Evolutionary conservation across 2,329 filamentous ascomycete species (phyloP).

Genomic region (Pseudocercospora pini-densiflorae): DNA sequence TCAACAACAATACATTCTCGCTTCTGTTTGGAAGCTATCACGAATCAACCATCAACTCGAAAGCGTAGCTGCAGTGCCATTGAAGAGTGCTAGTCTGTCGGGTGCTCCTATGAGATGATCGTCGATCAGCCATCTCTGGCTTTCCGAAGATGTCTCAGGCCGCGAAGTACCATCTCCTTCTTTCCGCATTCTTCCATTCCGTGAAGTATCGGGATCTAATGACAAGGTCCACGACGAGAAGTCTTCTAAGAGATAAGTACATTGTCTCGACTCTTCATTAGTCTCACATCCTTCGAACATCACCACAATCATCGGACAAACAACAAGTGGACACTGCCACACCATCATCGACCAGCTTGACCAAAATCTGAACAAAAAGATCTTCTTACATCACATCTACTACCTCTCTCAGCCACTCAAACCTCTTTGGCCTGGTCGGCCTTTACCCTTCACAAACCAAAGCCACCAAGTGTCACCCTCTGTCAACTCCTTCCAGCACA

Average conservation of each 20-base stretch:
- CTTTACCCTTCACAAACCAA: neutral
- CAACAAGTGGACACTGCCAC: neutral
- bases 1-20: too few relatives aligned
- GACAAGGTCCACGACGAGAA: neutral
- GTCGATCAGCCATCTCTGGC: neutral
- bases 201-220: neutral
- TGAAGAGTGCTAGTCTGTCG: too few relatives aligned
- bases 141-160: neutral
- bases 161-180: neutral
- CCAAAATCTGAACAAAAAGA: neutral
- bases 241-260: neutral
- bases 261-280: neutral
- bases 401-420: neutral
- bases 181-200: neutral
- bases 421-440: constrained; percentile 9
- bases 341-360: neutral
- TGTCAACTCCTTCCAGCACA: neutral
- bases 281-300: neutral
- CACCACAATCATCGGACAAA: neutral
- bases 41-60: too few relatives aligned
- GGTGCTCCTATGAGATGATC: neutral
- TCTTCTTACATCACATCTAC: neutral
- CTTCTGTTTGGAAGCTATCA: too few relatives aligned
- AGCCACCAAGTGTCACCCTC: neutral
- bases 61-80: too few relatives aligned